These are phyloP conservation scores for Ascocoryne sarcoides DNA, from an alignment of 2,329 filamentous ascomycete species.

Conservation along the genomic window DNA sequence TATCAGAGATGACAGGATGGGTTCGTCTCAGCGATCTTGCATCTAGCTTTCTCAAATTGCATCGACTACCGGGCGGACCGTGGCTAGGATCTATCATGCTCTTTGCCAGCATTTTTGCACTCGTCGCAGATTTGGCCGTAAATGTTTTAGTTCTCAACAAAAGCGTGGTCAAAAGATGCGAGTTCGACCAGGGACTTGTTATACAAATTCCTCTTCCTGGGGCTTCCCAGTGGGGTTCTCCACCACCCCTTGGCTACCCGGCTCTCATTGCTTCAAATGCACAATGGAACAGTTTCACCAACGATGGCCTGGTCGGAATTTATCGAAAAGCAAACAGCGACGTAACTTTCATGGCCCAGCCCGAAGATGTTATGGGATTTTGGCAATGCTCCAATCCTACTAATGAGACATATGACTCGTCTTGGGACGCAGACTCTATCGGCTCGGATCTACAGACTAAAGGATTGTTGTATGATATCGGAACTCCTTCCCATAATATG, in stretches of 20 bases:
- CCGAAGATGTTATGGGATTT: background rate
- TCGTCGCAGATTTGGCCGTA: constrained; percentile 4
- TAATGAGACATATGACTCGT: too few species aligned
- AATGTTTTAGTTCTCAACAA: background rate
- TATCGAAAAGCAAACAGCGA: constrained; percentile 1
- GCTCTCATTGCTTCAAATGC: background rate
- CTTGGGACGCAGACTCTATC: background rate
- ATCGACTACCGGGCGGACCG: constrained; percentile 4
- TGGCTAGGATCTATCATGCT: constrained; percentile 5
- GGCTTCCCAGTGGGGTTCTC: background rate
- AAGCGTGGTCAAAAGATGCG: background rate
- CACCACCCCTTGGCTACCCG: background rate
- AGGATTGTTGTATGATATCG: background rate
- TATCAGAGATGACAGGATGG: constrained; percentile 6
- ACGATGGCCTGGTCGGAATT: background rate
- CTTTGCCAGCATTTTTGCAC: constrained; percentile 2
- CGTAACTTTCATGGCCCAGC: background rate
- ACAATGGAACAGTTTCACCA: background rate
- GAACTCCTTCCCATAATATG: background rate
- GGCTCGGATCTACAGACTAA: background rate
- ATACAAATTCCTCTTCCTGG: background rate
- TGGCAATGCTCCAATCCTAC: background rate
- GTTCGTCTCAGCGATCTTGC: background rate
- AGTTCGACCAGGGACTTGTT: background rate
- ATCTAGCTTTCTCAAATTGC: constrained; percentile 1